Evolutionary conservation across 768 basidiomycete genomes (phyloP).

Genomic region (Amyloporia xantha): DNA sequence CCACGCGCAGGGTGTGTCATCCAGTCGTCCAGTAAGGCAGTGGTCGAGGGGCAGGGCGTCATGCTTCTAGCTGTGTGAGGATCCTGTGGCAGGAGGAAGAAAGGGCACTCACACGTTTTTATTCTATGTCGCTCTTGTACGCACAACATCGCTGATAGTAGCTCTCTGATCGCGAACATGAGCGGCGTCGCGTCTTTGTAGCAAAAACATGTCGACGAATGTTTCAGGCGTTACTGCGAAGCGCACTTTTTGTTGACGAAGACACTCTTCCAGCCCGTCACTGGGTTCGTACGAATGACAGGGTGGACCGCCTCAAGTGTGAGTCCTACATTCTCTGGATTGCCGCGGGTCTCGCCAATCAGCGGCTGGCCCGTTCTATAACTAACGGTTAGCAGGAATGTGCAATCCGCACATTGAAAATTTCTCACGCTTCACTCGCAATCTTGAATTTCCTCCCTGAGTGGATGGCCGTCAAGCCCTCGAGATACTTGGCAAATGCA

Average conservation of each 20-base stretch:
- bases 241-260: slow-evolving; percentile 45
- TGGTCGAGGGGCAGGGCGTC: no score
- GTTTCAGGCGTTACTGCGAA: no score
- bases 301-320: slow-evolving; percentile 46
- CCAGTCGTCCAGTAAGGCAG: no score
- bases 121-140: no score
- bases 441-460: slow-evolving; percentile 37
- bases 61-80: no score
- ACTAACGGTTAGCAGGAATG: neutral
- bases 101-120: no score
- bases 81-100: no score
- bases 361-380: slow-evolving; percentile 27
- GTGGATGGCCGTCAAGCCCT: slow-evolving; percentile 53
- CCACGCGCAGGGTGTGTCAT: no score
- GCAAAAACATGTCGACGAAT: no score
- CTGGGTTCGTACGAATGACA: slow-evolving; percentile 50
- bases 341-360: slow-evolving; percentile 38
- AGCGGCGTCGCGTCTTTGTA: no score
- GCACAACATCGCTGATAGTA: no score
- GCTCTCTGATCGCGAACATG: no score
- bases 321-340: slow-evolving; percentile 45
- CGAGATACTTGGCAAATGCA: slow-evolving; percentile 44
- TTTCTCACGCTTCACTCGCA: neutral
- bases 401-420: slow-evolving; percentile 9
- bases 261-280: slow-evolving; percentile 52